Evolutionary conservation across 75 land plant species (phyloP), one percentile per base, ranked within the genome.

Genomic region (Ceratopteris richardii): DNA sequence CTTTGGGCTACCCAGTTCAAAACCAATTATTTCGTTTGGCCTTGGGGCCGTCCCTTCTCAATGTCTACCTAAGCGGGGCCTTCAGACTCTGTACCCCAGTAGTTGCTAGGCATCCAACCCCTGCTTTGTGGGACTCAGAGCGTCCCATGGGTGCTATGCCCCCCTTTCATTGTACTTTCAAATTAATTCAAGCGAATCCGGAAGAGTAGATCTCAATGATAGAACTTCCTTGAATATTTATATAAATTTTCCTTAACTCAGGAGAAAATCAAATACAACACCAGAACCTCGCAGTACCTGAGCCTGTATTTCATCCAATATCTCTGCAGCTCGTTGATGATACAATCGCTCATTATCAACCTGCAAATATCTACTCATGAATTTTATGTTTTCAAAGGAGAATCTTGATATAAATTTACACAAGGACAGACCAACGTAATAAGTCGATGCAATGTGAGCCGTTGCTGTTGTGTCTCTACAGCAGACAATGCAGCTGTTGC

Each of bases 401-500:
- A 25, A 53, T 54, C n/a, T 17, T 16, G 13, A 17, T 27, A 50
- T 62, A 37, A 58, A 54, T 14, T 63, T 9, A n/a, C 12, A 0
- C 30, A 17, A 28, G 1, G 9, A 33, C 30, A 12, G 66, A 88
- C 88, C 88, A 84, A 79, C 0, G 85, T 68, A 59, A 87, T 77
- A 29, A 88, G 65, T 1, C 80, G 72, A 47, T 91, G 93, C 14
- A 88, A 82, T 5, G 94, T 88, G 39, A 82, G 65, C 25, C 83
- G 56, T 58, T 91, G 97, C 30, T 91, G 97, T 56, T 91, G 93
- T 33, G 83, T 73, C 70, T 91, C 94, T 28, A 91, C 88, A 43
- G 86, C 83, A 70, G 82, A 54, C 93, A 92, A 82, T 42, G 97
- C 89, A 57, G 86, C 81, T 7, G 80, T 73, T 56, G 97, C 97